phyloP scores from a whole-genome alignment of 2,329 filamentous ascomycete species.

The Colletotrichum simmondsii region DNA sequence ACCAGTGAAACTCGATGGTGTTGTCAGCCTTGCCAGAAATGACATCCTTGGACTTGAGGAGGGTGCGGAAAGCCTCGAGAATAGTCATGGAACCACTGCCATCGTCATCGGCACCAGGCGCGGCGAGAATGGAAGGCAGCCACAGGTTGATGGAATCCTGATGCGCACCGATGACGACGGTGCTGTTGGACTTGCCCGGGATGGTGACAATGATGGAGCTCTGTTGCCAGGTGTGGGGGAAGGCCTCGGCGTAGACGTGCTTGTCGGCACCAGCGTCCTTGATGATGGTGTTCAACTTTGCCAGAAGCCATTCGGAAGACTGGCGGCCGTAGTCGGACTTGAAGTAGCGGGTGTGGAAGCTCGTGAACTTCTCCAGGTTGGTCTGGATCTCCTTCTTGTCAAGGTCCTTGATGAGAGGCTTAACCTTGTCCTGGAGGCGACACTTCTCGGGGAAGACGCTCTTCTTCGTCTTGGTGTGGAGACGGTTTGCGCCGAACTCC shows the following conservation, averaged over 20 bases:
- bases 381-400: slow-evolving; percentile 80
- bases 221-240: slow-evolving; percentile 88
- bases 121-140: slow-evolving; percentile 83
- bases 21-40: slow-evolving; percentile 79
- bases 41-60: slow-evolving; percentile 79
- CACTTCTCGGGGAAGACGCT: slow-evolving; percentile 76
- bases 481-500: slow-evolving; percentile 66
- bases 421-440: slow-evolving; percentile 72
- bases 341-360: slow-evolving; percentile 86
- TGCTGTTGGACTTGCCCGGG: slow-evolving; percentile 85
- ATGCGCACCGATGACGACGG: slow-evolving; percentile 89
- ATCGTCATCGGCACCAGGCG: slow-evolving; percentile 95
- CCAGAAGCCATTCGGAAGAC: slow-evolving; percentile 88
- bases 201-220: slow-evolving; percentile 92
- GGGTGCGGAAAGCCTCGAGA: slow-evolving; percentile 85
- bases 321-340: slow-evolving; percentile 81
- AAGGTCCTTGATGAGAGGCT: slow-evolving; percentile 74
- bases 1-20: slow-evolving; percentile 97
- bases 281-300: slow-evolving; percentile 79
- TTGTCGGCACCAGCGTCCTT: slow-evolving; percentile 75
- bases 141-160: slow-evolving; percentile 97
- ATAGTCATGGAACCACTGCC: slow-evolving; percentile 95
- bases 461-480: slow-evolving; percentile 46
- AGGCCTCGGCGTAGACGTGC: slow-evolving; percentile 76
- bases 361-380: slow-evolving; percentile 82